A percentile compares a stretch with the other conserved stretches of the same genome.
phyloP scores from a whole-genome alignment of 257 asterid genomes.

The Striga asiatica region DNA sequence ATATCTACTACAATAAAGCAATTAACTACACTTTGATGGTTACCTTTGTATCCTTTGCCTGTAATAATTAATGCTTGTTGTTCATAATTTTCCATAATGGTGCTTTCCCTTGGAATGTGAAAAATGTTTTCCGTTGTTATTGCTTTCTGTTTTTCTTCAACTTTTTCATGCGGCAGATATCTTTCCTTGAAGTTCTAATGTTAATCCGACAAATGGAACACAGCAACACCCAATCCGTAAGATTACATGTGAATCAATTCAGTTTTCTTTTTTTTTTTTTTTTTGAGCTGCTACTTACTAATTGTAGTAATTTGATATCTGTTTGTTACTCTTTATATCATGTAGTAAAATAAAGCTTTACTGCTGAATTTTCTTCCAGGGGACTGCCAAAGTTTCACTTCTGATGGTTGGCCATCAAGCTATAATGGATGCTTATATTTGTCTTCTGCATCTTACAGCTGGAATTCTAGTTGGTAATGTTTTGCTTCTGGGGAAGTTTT shows the following conservation, averaged over 20 bases:
- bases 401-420: constrained; percentile 96
- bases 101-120: not conserved
- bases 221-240: constrained; percentile 92
- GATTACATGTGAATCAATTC: constrained; percentile 5
- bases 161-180: constrained; percentile 39
- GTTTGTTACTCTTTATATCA: no score
- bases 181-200: constrained; percentile 87
- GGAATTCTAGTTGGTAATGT: constrained; percentile 83
- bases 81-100: constrained; percentile 1
- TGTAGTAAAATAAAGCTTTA: no score
- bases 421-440: constrained; percentile 92
- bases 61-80: no score
- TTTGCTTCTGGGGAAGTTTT: no score
- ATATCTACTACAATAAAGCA: constrained; percentile 88
- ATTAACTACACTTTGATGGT: constrained; percentile 96
- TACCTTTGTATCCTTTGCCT: constrained; percentile 94
- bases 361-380: constrained; percentile 25
- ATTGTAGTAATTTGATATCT: no score
- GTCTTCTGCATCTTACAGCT: constrained; percentile 97
- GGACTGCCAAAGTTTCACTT: constrained; percentile 97
- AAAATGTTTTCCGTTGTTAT: constrained; percentile 4
- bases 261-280: not conserved
- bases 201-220: constrained; percentile 97
- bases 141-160: constrained; percentile 33
- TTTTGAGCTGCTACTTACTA: not conserved